A percentile compares a stretch with the other conserved stretches of the same genome.
phyloP scores from a whole-genome alignment of 768 basidiomycete species.

The Pleurotus ostreatus region DNA sequence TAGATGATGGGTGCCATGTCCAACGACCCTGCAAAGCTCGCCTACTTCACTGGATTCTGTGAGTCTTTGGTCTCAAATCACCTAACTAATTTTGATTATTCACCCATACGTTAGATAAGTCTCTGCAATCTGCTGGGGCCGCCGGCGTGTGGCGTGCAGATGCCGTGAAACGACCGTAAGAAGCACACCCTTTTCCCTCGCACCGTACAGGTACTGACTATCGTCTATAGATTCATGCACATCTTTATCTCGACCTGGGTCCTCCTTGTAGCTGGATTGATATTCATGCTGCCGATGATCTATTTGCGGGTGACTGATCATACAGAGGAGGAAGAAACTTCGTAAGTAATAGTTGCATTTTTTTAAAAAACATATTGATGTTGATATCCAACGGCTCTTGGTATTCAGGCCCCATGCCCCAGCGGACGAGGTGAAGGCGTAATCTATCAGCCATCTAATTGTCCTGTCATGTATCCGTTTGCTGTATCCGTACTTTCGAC shows the following conservation, averaged over 20 bases:
- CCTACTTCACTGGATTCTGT: slow-evolving; percentile 84
- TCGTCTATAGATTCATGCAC: slow-evolving; percentile 50
- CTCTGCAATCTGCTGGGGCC: slow-evolving; percentile 71
- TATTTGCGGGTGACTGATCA: slow-evolving; percentile 63
- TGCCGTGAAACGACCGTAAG: slow-evolving; percentile 57
- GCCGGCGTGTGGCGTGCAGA: slow-evolving; percentile 73
- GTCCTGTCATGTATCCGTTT: too few relatives aligned
- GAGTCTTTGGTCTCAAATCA: slow-evolving; percentile 22
- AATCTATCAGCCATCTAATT: too few relatives aligned
- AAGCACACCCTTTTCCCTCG: slow-evolving; percentile 3
- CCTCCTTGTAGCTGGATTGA: slow-evolving; percentile 59
- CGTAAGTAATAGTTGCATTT: not conserved
- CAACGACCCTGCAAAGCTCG: slow-evolving; percentile 75
- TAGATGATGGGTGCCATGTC: slow-evolving; percentile 76
- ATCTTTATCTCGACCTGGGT: slow-evolving; percentile 74
- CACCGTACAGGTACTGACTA: too few relatives aligned
- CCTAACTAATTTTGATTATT: not conserved
- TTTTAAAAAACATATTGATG: not conserved
- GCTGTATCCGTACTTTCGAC: too few relatives aligned
- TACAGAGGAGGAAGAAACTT: slow-evolving; percentile 18
- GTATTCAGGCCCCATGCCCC: too few relatives aligned
- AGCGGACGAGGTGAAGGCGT: too few relatives aligned
- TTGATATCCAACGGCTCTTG: too few relatives aligned
- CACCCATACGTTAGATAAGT: slow-evolving; percentile 46
- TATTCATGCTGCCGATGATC: slow-evolving; percentile 73